phyloP scores from a whole-genome alignment of 2,329 filamentous ascomycete species.

The Blumeriella jaapii region DNA sequence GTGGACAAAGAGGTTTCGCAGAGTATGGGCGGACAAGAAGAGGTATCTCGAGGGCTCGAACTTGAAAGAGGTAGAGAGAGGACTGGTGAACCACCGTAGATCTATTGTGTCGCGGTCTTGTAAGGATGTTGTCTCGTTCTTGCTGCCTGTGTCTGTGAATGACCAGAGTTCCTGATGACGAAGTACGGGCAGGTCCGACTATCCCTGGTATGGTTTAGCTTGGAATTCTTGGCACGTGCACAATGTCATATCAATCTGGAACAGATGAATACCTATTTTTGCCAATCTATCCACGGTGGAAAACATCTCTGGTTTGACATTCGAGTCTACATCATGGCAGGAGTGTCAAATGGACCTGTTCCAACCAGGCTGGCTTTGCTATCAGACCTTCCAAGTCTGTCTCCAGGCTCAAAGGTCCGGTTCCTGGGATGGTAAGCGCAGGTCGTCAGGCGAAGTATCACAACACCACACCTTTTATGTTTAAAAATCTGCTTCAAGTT shows the following conservation, averaged over 20 bases:
- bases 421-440: slow-evolving; percentile 86
- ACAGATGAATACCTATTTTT: neutral
- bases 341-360: slow-evolving; percentile 22
- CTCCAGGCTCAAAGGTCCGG: slow-evolving; percentile 58
- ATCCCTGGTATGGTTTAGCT: slow-evolving; percentile 10
- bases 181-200: slow-evolving; percentile 6
- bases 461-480: too few species aligned
- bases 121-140: slow-evolving; percentile 7
- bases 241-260: neutral
- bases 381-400: slow-evolving; percentile 19
- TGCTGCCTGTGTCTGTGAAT: slow-evolving; percentile 16
- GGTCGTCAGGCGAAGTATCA: too few species aligned
- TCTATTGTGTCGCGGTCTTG: slow-evolving; percentile 8
- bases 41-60: too few species aligned
- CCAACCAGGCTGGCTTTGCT: slow-evolving; percentile 22
- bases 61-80: too few species aligned
- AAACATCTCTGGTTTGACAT: neutral
- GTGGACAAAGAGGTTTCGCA: slow-evolving; percentile 9
- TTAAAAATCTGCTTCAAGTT: too few species aligned
- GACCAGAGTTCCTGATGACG: slow-evolving; percentile 18
- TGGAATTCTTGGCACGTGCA: slow-evolving; percentile 6
- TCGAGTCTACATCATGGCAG: slow-evolving; percentile 9
- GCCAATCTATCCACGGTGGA: too few species aligned
- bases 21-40: slow-evolving; percentile 2
- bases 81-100: too few species aligned